Base-by-base conservation (phyloP, 2,329 filamentous ascomycete genomes). In the Teratosphaeria viscida region DNA sequence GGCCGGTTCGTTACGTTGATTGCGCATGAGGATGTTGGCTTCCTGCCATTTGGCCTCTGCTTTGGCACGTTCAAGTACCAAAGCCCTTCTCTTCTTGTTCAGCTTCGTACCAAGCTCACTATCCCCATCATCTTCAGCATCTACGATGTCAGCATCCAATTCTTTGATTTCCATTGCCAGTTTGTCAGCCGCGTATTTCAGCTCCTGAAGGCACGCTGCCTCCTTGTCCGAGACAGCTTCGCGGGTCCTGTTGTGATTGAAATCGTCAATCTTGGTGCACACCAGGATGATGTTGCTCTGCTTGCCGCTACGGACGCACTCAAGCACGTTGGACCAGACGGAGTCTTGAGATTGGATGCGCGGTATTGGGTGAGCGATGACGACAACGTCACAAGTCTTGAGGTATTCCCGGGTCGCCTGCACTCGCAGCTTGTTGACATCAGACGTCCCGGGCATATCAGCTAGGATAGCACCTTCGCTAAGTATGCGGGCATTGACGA, bases 361-460 rank as follows among this genome's bases (percentile, higher is more conserved):
- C 6, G 55, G 35, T 23, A 56, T 52, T 1, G 19, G 32, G 8
- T 53, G 43, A n/a, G 65, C 56, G 29, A 59, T 34, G 58, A 56
- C 34, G 14, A 68, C 57, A 14, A 55, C 57, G 11, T 60, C 61
- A 2, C 60, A 59, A 5, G 14, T 14, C 26, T 57, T 58, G 29
- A 66, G 26, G 29, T 67, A 66, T 3, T 56, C 27, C n/a, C 52
- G 56, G 1, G 66, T 64, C 1, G 49, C 47, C n/a, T 64, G 54
- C 7, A 67, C 63, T 19, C 64, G 56, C 1, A 53, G 39, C 11
- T 49, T 56, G 54, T 66, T 64, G 35, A 54, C 59, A 55, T 68
- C 66, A 2, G 57, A 55, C 12, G 64, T 56, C 1, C 66, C 67
- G 1, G 67, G 64, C 2, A 61, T 55, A 53, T 68, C 67, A 3